A percentile compares a stretch with the other conserved stretches of the same genome.
phyloP scores from a whole-genome alignment of 1,139 yeast genomes.

The Pichia sorboxylosa region DNA sequence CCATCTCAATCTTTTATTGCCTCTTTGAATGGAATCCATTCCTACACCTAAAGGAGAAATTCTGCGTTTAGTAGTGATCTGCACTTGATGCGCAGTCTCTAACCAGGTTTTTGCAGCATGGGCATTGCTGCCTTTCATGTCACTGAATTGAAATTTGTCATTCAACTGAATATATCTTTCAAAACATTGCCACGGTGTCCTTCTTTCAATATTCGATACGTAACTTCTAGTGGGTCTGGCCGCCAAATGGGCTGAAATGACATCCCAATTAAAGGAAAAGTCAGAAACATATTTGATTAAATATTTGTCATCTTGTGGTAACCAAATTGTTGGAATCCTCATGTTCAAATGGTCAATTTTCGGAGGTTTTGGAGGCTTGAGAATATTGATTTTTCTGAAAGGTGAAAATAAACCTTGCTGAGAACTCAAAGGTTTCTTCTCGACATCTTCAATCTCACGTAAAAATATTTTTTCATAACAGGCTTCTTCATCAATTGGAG shows the following conservation, averaged over 20 bases:
- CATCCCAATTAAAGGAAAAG: conserved; percentile 86
- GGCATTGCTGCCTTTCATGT: conserved; percentile 81
- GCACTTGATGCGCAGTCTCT: conserved; percentile 82
- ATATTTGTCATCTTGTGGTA: conserved; percentile 82
- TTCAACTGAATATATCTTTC: conserved; percentile 90
- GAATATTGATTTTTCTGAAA: conserved; percentile 47
- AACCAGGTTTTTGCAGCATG: conserved; percentile 83
- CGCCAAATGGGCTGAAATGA: conserved; percentile 72
- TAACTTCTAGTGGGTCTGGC: conserved; percentile 55
- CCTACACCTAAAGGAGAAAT: conserved; percentile 90
- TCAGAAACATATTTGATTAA: conserved; percentile 76
- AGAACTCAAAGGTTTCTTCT: conserved; percentile 24
- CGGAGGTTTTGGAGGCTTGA: conserved; percentile 87
- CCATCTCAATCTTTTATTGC: conserved; percentile 83
- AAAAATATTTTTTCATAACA: conserved; percentile 52
- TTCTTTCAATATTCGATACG: conserved; percentile 77
- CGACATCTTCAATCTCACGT: conserved; percentile 34
- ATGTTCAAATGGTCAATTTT: conserved; percentile 63
- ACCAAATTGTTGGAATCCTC: conserved; percentile 89
- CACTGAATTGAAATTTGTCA: conserved; percentile 74
- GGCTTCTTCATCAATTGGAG: conserved; percentile 45
- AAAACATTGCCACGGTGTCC: conserved; percentile 98
- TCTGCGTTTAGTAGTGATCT: conserved; percentile 75
- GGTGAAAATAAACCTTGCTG: conserved; percentile 51
- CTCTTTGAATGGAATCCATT: conserved; percentile 82